Evolutionary conservation across 768 basidiomycete genomes (phyloP), one percentile per base, ranked within the genome.

Genomic region (Phaeotremella fagi): DNA sequence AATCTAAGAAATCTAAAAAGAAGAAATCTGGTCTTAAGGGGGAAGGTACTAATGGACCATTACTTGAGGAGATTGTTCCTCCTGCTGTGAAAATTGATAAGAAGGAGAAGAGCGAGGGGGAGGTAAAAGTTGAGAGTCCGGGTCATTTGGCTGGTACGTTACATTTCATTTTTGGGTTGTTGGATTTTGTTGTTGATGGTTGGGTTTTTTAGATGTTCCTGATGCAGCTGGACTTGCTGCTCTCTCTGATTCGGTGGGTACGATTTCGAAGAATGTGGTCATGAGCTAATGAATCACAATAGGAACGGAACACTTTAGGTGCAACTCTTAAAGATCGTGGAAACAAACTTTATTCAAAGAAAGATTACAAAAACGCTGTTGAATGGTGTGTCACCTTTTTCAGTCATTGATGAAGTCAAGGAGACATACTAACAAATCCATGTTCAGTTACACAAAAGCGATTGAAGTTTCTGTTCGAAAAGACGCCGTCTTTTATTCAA

Each of bases 401-500:
- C 5, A 45, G 7, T 9, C 7, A 12, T 6, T 7, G 38, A 18
- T 41, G 38, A 7, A 6, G 38, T 12, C 38, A 7, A 14, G 23
- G 45, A 45, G 26, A 45, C 41, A 7, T 7, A 43, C 41, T 43
- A 12, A 33, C 31, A 16, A 33, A 16, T 33, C n/a, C 9, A 16
- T 33, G 31, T 7, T 25, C 49, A 71, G 66, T 55, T 80, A 80
- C 71, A 75, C 77, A 18, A 76, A 78, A 63, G 79, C 79, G n/a
- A 78, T 80, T 64, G 76, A 77, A 50, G 75, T 77, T 50, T 63
- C 68, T 9, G 54, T 71, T 45, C 69, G 71, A 71, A 82, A 85
- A 5, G 90, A 94, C 67, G 85, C 95, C 25, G 89, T 97, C 27
- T 99, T 86, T 77, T 97, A 84, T 81, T 89, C 88, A 75, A 99